phyloP scores from a whole-genome alignment of 1,139 yeast species.

The Candida frijolesensis region DNA sequence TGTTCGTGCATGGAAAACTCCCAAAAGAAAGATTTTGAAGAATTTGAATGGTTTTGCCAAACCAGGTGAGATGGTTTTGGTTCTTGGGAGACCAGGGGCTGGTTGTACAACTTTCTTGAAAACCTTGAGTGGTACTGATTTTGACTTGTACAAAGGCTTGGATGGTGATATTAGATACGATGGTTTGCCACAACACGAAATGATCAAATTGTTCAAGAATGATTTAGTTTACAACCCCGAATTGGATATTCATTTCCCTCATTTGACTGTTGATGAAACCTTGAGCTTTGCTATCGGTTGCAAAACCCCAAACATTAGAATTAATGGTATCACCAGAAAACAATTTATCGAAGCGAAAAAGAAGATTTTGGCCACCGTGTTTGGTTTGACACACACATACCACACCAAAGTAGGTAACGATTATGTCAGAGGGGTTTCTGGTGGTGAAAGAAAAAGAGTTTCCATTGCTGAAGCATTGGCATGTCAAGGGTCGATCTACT shows the following conservation, averaged over 20 bases:
- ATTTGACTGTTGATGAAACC: conserved; percentile 64
- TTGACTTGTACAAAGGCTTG: conserved; percentile 23
- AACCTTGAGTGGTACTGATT: conserved; percentile 50
- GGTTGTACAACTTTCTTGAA: conserved; percentile 64
- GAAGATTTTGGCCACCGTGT: conserved; percentile 53
- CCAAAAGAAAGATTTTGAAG: conserved; percentile 47
- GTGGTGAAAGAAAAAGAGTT: conserved; percentile 85
- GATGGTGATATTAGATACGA: conserved; percentile 50
- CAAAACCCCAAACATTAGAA: conserved; percentile 58
- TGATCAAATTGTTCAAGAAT: conserved; percentile 49
- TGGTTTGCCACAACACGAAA: conserved; percentile 51
- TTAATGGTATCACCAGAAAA: conserved; percentile 49
- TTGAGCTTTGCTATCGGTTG: conserved; percentile 60
- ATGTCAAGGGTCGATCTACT: conserved; percentile 56
- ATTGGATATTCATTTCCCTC: conserved; percentile 64
- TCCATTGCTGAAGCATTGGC: conserved; percentile 72
- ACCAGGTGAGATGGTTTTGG: conserved; percentile 64
- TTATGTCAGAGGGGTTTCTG: conserved; percentile 76
- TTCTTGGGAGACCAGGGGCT: conserved; percentile 69
- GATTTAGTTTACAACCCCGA: conserved; percentile 65
- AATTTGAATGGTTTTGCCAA: conserved; percentile 42
- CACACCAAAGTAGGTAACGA: conserved; percentile 36
- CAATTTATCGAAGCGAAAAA: conserved; percentile 50
- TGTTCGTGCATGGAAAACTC: conserved; percentile 18
- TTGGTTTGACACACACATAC: conserved; percentile 50